Evolutionary conservation across 352 stramenopile species (phyloP), one percentile per base, ranked within the genome.

Genomic region (Phytophthora multivora): DNA sequence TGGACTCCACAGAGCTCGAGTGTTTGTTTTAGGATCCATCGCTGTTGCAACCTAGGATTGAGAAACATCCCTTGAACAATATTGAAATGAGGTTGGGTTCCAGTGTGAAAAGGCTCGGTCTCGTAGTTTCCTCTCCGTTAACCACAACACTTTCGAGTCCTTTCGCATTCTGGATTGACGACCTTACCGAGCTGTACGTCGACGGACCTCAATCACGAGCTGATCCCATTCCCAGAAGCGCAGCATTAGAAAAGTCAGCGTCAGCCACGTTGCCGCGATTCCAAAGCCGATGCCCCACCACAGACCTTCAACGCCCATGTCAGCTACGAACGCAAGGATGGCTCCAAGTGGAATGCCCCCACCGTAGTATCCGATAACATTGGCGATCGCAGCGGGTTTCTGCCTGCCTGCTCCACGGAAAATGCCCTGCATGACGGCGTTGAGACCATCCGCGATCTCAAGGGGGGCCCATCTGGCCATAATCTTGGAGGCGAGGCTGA

Each of bases 261-360:
- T 36, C 11, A 38, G 8, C 31, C 52, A 49, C 3, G 66, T 77
- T 21, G 63, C 46, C 18, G 55, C 40, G 10, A 82, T 72, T 7
- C 74, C 74, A 36, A 75, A 42, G 0, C 69, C 70, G 49, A 92
- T 71, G 41, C 76, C 70, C 23, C 79, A 48, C 81, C 77, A 89
- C 21, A 88, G 65, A 12, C 81, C 81, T 54, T 80, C 55, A 35
- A 89, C 68, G 8, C 73, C 74, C 9, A 80, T 39, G 23, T 69
- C 39, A 15, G 61, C 19, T 16, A 56, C 36, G 57, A 96, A 81
- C 5, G 59, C 84, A 0, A 93, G 63, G 4, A 86, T 35, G 0
- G 80, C 75, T 0, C 66, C 83, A 0, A 91, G 11, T 1, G 88
- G 73, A n/a, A 96, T 75, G 3, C 88, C 84, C 0, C 84, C 74